Conservation (phyloP, 73 alveolate species). For the Paramecium biaurelia region DNA sequence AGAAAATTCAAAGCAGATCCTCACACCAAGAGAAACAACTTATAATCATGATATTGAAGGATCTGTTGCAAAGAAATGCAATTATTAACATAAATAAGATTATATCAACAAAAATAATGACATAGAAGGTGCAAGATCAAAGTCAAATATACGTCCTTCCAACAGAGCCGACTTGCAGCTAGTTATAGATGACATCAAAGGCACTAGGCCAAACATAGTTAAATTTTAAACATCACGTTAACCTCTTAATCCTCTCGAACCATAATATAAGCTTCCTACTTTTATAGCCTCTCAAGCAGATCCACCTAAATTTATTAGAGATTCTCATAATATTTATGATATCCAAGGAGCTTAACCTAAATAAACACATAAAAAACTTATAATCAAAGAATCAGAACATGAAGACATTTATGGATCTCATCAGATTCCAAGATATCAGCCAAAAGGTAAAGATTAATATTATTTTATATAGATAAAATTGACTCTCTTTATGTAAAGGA, state of each 20-base stretch:
- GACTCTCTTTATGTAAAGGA: slow-evolving; percentile 74
- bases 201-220: slow-evolving; percentile 73
- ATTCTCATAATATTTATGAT: slow-evolving; percentile 82
- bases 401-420: slow-evolving; percentile 91
- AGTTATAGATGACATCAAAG: slow-evolving; percentile 70
- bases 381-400: slow-evolving; percentile 77
- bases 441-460: slow-evolving; percentile 35
- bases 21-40: background rate
- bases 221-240: slow-evolving; percentile 74
- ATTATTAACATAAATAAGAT: slow-evolving; percentile 53
- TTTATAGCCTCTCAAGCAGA: slow-evolving; percentile 83
- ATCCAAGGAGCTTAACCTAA: slow-evolving; percentile 93
- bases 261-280: slow-evolving; percentile 86
- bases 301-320: slow-evolving; percentile 95
- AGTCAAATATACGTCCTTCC: slow-evolving; percentile 54
- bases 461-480: slow-evolving; percentile 53
- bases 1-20: background rate
- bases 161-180: slow-evolving; percentile 71
- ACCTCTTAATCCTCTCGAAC: slow-evolving; percentile 87
- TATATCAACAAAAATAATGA: slow-evolving; percentile 59
- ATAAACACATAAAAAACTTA: slow-evolving; percentile 67
- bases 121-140: slow-evolving; percentile 64
- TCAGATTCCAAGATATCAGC: slow-evolving; percentile 68
- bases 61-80: slow-evolving; percentile 60
- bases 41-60: slow-evolving; percentile 56